These are phyloP conservation scores for Phytophthora pistaciae DNA, from an alignment of 352 stramenopile species.

Conservation along the genomic window DNA sequence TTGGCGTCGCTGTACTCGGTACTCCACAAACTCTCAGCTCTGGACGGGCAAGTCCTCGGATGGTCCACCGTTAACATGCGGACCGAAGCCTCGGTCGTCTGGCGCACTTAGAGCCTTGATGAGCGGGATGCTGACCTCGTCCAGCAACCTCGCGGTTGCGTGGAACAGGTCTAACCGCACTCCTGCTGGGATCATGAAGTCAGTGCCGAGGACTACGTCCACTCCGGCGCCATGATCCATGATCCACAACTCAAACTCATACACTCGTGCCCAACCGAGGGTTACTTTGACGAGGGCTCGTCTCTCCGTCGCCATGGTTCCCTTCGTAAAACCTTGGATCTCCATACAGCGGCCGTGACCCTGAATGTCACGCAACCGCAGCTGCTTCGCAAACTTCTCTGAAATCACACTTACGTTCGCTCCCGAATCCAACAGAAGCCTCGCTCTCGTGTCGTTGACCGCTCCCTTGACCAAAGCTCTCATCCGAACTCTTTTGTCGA, in stretches of 20 bases:
- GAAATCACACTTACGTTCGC: too few species aligned
- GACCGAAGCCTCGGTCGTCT: not conserved
- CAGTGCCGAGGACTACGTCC: not conserved
- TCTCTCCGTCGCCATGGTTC: not conserved
- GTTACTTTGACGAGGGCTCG: not conserved
- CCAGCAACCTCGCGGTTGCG: not conserved
- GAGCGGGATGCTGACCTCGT: not conserved
- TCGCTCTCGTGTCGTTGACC: not conserved
- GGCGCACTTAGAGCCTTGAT: not conserved
- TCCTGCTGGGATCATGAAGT: not conserved
- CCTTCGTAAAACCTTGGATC: not conserved
- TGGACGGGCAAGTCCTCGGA: not conserved
- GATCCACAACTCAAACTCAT: not conserved
- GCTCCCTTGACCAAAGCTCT: constrained; percentile 1
- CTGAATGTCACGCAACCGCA: too few species aligned
- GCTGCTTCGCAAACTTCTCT: too few species aligned
- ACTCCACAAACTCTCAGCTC: not conserved
- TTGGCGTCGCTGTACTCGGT: not conserved
- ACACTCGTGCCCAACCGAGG: not conserved
- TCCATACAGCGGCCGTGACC: too few species aligned
- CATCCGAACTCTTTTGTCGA: not conserved
- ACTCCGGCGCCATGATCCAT: not conserved
- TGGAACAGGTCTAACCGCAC: not conserved
- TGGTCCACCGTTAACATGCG: not conserved
- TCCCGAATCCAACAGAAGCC: too few species aligned